Evolutionary conservation across 2,329 filamentous ascomycete species (phyloP).

Genomic region (Chrysoporthe puriensis): DNA sequence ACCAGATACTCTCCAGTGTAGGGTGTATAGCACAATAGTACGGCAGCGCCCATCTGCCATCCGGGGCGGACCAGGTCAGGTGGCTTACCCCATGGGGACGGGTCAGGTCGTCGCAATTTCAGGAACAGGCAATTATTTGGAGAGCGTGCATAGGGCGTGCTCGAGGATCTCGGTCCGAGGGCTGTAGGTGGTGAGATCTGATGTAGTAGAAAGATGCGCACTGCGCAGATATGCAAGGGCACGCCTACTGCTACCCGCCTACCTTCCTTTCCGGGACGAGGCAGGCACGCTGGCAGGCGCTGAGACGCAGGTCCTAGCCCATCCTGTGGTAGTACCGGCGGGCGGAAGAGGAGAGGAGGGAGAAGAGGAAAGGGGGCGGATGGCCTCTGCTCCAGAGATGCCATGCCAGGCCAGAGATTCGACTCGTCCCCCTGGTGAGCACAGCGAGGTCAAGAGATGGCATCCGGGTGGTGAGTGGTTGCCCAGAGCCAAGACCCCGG

Average conservation of each 20-base stretch:
- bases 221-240: neutral
- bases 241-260: neutral
- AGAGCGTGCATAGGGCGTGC: neutral
- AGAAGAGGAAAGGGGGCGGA: neutral
- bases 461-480: neutral
- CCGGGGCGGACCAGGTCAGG: neutral
- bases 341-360: neutral
- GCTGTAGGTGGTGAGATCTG: constrained; percentile 5
- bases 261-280: neutral
- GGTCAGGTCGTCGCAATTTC: neutral
- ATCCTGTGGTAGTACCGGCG: neutral
- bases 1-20: neutral
- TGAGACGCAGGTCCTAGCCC: neutral
- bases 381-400: neutral
- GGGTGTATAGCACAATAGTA: neutral
- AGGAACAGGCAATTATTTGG: neutral
- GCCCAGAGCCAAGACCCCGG: neutral
- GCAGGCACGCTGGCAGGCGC: neutral
- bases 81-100: constrained; percentile 1
- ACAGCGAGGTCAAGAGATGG: neutral
- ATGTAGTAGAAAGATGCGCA: neutral
- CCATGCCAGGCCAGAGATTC: neutral
- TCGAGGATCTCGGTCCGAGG: constrained; percentile 1
- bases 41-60: neutral
- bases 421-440: neutral